Evolutionary conservation across 306 rosid species (phyloP).

Genomic region (Coriaria nepalensis): DNA sequence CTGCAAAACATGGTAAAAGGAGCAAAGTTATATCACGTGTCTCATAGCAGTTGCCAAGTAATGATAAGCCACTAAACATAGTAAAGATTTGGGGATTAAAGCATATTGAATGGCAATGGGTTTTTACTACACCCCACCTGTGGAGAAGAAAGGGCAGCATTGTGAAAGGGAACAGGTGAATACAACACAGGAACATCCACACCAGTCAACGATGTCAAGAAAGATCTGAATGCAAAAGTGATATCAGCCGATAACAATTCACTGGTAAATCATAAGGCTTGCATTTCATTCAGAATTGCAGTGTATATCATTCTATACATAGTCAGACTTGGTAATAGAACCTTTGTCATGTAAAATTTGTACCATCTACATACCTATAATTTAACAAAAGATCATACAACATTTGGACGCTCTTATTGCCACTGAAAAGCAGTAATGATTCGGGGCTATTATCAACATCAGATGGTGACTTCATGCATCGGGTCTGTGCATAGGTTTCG

Average conservation of each 20-base stretch:
- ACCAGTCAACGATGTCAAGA: conserved; percentile 55
- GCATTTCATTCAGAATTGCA: no score
- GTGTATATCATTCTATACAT: no score
- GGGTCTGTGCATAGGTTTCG: conserved; percentile 43
- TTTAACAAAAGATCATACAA: conserved; percentile 69
- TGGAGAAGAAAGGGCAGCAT: conserved; percentile 70
- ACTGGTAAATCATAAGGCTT: not conserved
- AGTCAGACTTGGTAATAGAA: no score
- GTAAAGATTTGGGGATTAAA: not conserved
- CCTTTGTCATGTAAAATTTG: not conserved
- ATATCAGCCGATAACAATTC: conserved; percentile 2
- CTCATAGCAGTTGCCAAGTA: conserved; percentile 5
- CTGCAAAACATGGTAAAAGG: conserved; percentile 20
- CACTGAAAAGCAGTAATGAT: conserved; percentile 64
- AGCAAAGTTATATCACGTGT: conserved; percentile 8
- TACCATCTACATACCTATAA: conserved; percentile 47
- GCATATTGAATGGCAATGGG: no score
- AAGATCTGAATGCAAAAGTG: conserved; percentile 33
- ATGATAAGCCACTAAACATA: not conserved
- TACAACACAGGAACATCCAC: conserved; percentile 71
- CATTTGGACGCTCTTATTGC: conserved; percentile 56
- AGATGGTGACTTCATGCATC: conserved; percentile 40
- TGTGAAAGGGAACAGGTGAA: conserved; percentile 78
- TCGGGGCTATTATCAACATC: conserved; percentile 67
- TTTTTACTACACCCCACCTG: conserved; percentile 31